phyloP scores from a whole-genome alignment of 257 asterid species.

The Plantago ovata region DNA sequence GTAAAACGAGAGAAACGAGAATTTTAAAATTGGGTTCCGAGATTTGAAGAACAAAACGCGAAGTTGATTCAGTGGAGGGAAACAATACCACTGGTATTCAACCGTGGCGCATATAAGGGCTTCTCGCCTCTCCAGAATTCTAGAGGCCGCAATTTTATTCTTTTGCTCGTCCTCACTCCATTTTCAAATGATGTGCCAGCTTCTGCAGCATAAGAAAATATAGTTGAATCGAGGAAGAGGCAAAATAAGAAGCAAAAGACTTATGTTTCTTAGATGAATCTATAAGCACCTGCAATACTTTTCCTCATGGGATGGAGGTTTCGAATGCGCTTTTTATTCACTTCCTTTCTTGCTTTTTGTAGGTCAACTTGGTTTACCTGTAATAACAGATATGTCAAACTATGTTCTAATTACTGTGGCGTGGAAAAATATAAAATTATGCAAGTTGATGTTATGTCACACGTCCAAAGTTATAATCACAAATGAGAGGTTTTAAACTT shows the following conservation, averaged over 20 bases:
- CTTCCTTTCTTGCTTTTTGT: constrained; percentile 18
- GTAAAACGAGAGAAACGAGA: too few relatives aligned
- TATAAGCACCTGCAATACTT: constrained; percentile 75
- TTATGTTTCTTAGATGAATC: constrained; percentile 13
- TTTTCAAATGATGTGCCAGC: constrained; percentile 64
- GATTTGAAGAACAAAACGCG: not conserved
- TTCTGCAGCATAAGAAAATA: constrained; percentile 44
- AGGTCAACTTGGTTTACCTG: constrained; percentile 31
- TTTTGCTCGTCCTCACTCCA: constrained; percentile 88
- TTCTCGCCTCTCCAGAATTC: constrained; percentile 95
- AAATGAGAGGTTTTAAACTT: not conserved
- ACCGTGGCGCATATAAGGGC: constrained; percentile 60
- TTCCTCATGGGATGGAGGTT: constrained; percentile 51
- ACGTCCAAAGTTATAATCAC: constrained; percentile 4
- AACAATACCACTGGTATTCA: constrained; percentile 56
- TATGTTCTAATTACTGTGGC: not conserved
- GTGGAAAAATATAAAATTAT: too few relatives aligned
- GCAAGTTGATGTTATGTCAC: too few relatives aligned
- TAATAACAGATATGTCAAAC: constrained; percentile 15
- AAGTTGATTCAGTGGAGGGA: constrained; percentile 1
- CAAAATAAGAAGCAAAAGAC: constrained; percentile 7
- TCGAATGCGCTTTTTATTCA: constrained; percentile 31
- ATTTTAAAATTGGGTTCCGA: not conserved
- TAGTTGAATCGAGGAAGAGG: constrained; percentile 19
- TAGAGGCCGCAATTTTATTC: constrained; percentile 78